Percentiles rank a stretch among this genome's conserved stretches.
phyloP scores from a whole-genome alignment of 495 filamentous ascomycete species.

The Talaromyces proteolyticus region DNA sequence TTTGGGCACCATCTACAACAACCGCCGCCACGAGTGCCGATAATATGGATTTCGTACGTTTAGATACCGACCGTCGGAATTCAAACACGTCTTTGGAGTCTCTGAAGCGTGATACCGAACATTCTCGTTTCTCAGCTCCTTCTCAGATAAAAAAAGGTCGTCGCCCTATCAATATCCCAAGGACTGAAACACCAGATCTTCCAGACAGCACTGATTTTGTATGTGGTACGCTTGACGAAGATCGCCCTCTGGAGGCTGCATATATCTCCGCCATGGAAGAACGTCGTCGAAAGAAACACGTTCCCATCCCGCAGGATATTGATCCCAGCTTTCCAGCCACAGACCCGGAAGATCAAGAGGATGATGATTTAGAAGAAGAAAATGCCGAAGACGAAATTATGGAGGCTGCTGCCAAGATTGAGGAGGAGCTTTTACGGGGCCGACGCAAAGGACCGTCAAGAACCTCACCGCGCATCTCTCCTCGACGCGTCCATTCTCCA shows the following conservation, averaged over 20 bases:
- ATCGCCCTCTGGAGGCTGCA: slow-evolving; percentile 85
- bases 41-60: slow-evolving; percentile 40
- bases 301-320: slow-evolving; percentile 84
- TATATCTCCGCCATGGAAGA: slow-evolving; percentile 83
- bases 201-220: slow-evolving; percentile 98
- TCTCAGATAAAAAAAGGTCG: slow-evolving; percentile 17
- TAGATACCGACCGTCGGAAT: slow-evolving; percentile 37
- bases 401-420: slow-evolving; percentile 10
- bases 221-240: slow-evolving; percentile 93
- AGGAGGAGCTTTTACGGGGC: slow-evolving; percentile 32
- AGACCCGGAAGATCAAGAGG: slow-evolving; percentile 78
- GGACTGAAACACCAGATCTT: slow-evolving; percentile 71
- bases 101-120: slow-evolving; percentile 33
- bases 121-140: slow-evolving; percentile 25
- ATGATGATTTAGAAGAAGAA: slow-evolving; percentile 56
- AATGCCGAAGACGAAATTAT: slow-evolving; percentile 36
- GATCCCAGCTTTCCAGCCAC: slow-evolving; percentile 95
- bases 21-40: slow-evolving; percentile 51
- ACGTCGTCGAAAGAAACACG: slow-evolving; percentile 71
- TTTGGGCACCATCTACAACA: slow-evolving; percentile 68
- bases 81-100: slow-evolving; percentile 66
- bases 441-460: slow-evolving; percentile 16
- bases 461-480: slow-evolving; percentile 29
- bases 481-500: slow-evolving; percentile 47
- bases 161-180: slow-evolving; percentile 49